phyloP scores from a whole-genome alignment of 805 yeast species.

The Ogataea ganodermae region DNA sequence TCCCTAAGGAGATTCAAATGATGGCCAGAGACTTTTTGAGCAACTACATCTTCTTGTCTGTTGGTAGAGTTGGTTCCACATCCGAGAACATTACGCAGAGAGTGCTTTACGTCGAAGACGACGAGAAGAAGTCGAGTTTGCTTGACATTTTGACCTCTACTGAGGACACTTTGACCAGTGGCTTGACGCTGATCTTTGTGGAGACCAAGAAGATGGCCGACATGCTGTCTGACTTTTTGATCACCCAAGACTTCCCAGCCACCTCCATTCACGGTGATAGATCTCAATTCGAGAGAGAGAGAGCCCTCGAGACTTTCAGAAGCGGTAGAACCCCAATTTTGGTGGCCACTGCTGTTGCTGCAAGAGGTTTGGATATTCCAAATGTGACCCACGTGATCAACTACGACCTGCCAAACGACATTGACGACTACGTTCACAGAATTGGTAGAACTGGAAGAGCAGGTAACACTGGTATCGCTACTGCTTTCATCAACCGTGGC shows the following conservation, averaged over 20 bases:
- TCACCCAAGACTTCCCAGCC: constrained; percentile 89
- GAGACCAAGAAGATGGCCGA: constrained; percentile 99
- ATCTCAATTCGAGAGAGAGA: constrained; percentile 96
- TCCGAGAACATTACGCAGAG: constrained; percentile 97
- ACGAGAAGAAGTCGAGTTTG: constrained; percentile 87
- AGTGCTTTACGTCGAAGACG: constrained; percentile 87
- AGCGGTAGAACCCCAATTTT: constrained; percentile 88
- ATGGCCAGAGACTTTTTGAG: constrained; percentile 96
- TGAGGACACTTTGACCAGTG: constrained; percentile 56
- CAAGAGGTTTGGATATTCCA: constrained; percentile 99
- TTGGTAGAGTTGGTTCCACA: constrained; percentile 99
- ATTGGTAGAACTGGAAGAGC: constrained; percentile 99
- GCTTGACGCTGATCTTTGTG: constrained; percentile 91
- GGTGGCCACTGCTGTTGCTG: constrained; percentile 99
- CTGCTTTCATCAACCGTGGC: constrained; percentile 97
- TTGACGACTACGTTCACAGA: constrained; percentile 98
- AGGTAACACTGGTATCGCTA: constrained; percentile 98
- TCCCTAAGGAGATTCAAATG: constrained; percentile 97
- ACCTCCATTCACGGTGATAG: constrained; percentile 99
- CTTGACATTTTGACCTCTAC: constrained; percentile 81
- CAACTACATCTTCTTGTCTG: constrained; percentile 93
- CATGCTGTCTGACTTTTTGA: constrained; percentile 86
- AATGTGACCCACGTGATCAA: constrained; percentile 97
- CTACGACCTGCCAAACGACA: constrained; percentile 94
- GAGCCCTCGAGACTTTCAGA: constrained; percentile 93